These are phyloP conservation scores for Hanseniaspora nectarophila DNA, from an alignment of 805 yeast species.

Conservation along the genomic window DNA sequence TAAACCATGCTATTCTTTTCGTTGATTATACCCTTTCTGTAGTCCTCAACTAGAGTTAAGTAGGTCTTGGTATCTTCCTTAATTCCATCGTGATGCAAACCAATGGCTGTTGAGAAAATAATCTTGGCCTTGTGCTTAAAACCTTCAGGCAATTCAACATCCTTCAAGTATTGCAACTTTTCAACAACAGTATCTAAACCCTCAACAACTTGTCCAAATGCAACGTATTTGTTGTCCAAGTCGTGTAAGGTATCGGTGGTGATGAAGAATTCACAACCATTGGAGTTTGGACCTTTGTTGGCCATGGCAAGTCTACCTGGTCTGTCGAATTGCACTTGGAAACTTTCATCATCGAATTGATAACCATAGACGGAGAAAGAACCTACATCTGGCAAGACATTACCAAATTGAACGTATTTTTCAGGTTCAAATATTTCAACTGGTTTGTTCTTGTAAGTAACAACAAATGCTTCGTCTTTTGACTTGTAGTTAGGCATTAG, in stretches of 20 bases:
- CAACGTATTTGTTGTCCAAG: conserved; percentile 58
- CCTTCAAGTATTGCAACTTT: conserved; percentile 44
- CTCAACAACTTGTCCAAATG: conserved; percentile 62
- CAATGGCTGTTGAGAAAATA: conserved; percentile 26
- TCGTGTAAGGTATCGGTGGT: conserved; percentile 39
- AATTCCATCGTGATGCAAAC: conserved; percentile 19
- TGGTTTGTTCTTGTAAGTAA: conserved; percentile 44
- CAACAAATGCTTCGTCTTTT: conserved; percentile 21
- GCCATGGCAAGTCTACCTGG: conserved; percentile 64
- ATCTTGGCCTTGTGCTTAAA: conserved; percentile 32
- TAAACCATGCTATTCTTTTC: conserved; percentile 9
- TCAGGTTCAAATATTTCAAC: conserved; percentile 65
- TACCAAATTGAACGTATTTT: conserved; percentile 85
- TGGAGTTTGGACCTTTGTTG: conserved; percentile 55
- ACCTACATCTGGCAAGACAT: conserved; percentile 64
- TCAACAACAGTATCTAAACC: conserved; percentile 51
- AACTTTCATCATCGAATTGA: conserved; percentile 66
- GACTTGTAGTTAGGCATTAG: conserved; percentile 21
- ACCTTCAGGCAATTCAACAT: conserved; percentile 29
- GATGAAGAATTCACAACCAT: conserved; percentile 61
- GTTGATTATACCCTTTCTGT: conserved; percentile 22
- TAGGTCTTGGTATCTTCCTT: conserved; percentile 21
- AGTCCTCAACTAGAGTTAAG: conserved; percentile 20
- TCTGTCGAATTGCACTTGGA: conserved; percentile 52
- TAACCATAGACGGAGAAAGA: conserved; percentile 71